Evolutionary conservation across 2,329 filamentous ascomycete species (phyloP).

Genomic region (Parascedosporium putredinis): DNA sequence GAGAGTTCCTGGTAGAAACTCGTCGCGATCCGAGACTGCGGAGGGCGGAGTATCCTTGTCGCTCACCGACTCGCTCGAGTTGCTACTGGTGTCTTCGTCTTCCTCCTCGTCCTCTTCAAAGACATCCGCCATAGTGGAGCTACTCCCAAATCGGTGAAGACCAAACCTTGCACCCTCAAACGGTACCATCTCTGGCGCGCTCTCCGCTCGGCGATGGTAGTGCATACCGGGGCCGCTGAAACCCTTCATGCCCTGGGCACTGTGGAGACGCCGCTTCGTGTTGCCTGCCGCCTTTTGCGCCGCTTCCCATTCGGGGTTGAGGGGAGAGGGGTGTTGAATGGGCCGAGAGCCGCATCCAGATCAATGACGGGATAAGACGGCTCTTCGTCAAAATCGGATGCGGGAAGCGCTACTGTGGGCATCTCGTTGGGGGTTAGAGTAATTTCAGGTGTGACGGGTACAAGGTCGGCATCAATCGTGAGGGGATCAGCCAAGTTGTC

Average conservation of each 20-base stretch:
- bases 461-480: not conserved
- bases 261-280: constrained; percentile 62
- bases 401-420: constrained; percentile 18
- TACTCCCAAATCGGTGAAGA: constrained; percentile 53
- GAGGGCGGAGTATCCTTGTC: not conserved
- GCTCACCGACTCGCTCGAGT: constrained; percentile 4
- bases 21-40: not conserved
- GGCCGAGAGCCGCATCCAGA: constrained; percentile 82
- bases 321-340: constrained; percentile 72
- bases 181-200: constrained; percentile 66
- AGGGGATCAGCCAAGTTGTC: not conserved
- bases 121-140: constrained; percentile 72
- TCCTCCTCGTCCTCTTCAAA: constrained; percentile 77
- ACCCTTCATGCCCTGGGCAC: constrained; percentile 60
- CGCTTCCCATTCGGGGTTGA: constrained; percentile 56
- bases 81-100: constrained; percentile 24
- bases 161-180: constrained; percentile 54
- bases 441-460: constrained; percentile 4
- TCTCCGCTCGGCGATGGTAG: constrained; percentile 69
- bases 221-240: constrained; percentile 61
- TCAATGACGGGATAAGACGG: constrained; percentile 75
- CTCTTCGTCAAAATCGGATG: constrained; percentile 42
- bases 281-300: constrained; percentile 48
- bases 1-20: no score
- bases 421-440: not conserved